Evolutionary conservation across 2,329 filamentous ascomycete species (phyloP), one percentile per base, ranked within the genome.

Genomic region (Parascedosporium putredinis): DNA sequence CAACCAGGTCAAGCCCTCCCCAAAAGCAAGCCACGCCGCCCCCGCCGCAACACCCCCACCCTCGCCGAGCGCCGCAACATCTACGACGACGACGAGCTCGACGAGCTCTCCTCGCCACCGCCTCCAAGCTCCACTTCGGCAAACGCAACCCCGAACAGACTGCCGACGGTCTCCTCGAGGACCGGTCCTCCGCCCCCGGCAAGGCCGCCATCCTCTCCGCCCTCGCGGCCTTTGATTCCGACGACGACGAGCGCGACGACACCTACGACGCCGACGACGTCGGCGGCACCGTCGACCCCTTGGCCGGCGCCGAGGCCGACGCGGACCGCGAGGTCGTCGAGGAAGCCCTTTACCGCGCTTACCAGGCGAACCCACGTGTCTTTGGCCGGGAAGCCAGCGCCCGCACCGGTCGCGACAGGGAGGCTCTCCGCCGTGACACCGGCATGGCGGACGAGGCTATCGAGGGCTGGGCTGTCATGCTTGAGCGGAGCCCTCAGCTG

Each of bases 161-260:
- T 2, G 84, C 86, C n/a, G 86, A 91, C 60, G 76, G 80, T 45
- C 67, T 91, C 14, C 75, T 91, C 6, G 69, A 76, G 45, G 82
- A 88, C 59, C 77, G 77, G 47, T 74, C 77, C 18, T 69, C 69
- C 1, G 80, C 83, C 3, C 79, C 84, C 2, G 82, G 83, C 58
- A 95, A 94, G 67, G 87, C 88, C 0, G 84, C 88, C 9, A 95
- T 96, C 57, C 70, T 95, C 22, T 87, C 90, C 3, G 91, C 91
- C 0, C 78, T 97, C 2, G 88, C 88, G 14, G 78, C 84, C 1
- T 96, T 97, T 57, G 90, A 97, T 67, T 84, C 84, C 0, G 91
- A 97, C 58, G 93, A 97, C 56, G 93, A 98, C 63, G 93, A 98
- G 68, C 80, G 89, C 31, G 93, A 98, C 64, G 93, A 98, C 63